These are phyloP conservation scores for Penicillium paneum DNA, from an alignment of 2,329 filamentous ascomycete species.

Conservation along the genomic window DNA sequence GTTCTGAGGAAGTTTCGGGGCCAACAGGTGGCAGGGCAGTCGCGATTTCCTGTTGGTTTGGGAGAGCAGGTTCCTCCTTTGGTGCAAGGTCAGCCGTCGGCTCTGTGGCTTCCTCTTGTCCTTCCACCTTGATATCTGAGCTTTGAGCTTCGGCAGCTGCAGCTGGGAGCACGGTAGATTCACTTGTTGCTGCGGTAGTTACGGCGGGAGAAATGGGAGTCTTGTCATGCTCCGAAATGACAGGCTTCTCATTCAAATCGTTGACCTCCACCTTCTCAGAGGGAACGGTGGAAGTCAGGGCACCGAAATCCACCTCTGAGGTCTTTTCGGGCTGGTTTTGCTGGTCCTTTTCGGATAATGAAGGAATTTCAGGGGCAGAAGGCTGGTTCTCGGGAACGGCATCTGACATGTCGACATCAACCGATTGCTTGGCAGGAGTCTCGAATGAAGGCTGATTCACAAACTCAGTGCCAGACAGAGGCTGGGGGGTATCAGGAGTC, in stretches of 20 bases:
- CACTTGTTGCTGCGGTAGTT: neutral
- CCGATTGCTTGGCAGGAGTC: constrained; percentile 14
- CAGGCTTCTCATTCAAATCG: neutral
- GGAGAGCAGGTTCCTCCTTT: constrained; percentile 3
- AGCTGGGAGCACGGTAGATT: neutral
- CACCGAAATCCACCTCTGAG: neutral
- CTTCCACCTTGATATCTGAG: neutral
- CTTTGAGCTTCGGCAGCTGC: constrained; percentile 6
- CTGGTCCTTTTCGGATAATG: neutral
- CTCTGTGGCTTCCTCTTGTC: neutral
- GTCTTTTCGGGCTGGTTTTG: constrained; percentile 1
- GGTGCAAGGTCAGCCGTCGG: neutral
- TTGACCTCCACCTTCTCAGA: constrained; percentile 7
- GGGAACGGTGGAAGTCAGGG: constrained; percentile 19
- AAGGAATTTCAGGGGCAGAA: constrained; percentile 4
- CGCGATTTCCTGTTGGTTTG: neutral
- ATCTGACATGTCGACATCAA: constrained; percentile 23
- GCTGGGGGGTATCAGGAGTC: constrained; percentile 39
- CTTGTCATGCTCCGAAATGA: neutral
- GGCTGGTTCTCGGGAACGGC: constrained; percentile 11
- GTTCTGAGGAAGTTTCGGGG: neutral
- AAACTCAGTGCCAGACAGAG: constrained; percentile 26
- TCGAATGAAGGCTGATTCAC: constrained; percentile 15
- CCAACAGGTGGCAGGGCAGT: neutral
- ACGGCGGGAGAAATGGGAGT: neutral